Evolutionary conservation across 2,329 filamentous ascomycete genomes (phyloP).

Genomic region (Epicoccum sorghinum): DNA sequence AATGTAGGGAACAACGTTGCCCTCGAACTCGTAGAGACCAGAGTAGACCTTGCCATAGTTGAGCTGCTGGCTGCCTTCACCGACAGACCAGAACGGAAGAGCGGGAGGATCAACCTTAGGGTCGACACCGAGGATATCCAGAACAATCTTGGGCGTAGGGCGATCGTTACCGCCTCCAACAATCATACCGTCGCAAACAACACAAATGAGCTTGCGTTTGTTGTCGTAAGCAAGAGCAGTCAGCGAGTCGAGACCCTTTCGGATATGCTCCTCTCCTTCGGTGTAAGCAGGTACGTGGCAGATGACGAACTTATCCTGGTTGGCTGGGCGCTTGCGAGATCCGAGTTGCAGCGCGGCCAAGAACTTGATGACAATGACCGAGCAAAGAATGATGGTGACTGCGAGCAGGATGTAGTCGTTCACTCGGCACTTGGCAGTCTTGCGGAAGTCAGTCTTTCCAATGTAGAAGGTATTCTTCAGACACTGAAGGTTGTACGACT

Average conservation of each 20-base stretch:
- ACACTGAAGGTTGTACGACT: constrained; percentile 76
- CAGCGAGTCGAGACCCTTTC: constrained; percentile 91
- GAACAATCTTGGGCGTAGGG: constrained; percentile 94
- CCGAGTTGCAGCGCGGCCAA: constrained; percentile 91
- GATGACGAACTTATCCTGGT: constrained; percentile 98
- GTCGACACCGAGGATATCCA: constrained; percentile 96
- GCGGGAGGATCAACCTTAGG: constrained; percentile 95
- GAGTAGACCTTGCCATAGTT: constrained; percentile 99
- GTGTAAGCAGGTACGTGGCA: constrained; percentile 98
- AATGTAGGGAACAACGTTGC: constrained; percentile 94
- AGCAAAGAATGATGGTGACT: constrained; percentile 82
- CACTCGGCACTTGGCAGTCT: constrained; percentile 75
- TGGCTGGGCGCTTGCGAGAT: constrained; percentile 83
- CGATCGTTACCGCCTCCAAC: constrained; percentile 95
- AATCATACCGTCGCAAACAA: constrained; percentile 97
- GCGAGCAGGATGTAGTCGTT: constrained; percentile 90
- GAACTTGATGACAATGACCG: constrained; percentile 86
- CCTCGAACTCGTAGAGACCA: constrained; percentile 95
- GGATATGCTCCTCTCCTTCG: constrained; percentile 92
- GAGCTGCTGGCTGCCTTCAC: constrained; percentile 85
- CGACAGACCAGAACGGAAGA: constrained; percentile 91
- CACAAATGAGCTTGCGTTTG: constrained; percentile 94
- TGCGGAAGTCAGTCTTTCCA: constrained; percentile 84
- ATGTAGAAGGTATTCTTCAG: constrained; percentile 83
- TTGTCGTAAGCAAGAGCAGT: constrained; percentile 97